phyloP scores from a whole-genome alignment of 2,329 filamentous ascomycete genomes.

The Fusarium udum region DNA sequence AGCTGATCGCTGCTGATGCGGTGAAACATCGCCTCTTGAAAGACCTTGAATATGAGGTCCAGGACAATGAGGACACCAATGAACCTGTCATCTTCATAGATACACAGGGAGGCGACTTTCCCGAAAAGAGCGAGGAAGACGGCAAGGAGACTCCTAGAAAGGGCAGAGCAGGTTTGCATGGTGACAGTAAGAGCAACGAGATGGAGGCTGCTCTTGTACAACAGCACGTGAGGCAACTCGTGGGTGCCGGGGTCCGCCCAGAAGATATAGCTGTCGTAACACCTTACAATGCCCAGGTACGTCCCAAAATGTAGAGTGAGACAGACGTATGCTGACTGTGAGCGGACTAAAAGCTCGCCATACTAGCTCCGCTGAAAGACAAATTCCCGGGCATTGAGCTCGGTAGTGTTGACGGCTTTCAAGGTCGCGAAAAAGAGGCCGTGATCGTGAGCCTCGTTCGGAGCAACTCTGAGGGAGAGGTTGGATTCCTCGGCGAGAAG shows the following conservation, averaged over 20 bases:
- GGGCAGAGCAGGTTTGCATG: conserved; percentile 55
- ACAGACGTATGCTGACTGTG: conserved; percentile 29
- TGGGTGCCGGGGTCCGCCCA: conserved; percentile 80
- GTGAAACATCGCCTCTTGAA: conserved; percentile 80
- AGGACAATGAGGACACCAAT: conserved; percentile 83
- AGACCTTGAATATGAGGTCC: conserved; percentile 79
- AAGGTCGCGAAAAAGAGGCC: conserved; percentile 96
- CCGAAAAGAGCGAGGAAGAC: conserved; percentile 82
- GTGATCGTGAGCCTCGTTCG: conserved; percentile 93
- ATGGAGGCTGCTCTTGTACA: conserved; percentile 86
- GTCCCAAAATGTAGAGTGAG: conserved; percentile 18
- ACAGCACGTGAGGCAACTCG: conserved; percentile 77
- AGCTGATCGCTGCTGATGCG: conserved; percentile 80
- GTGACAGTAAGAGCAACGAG: conserved; percentile 86
- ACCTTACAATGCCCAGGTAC: conserved; percentile 92
- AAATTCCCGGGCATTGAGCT: conserved; percentile 86
- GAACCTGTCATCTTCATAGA: conserved; percentile 95
- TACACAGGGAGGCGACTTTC: conserved; percentile 93
- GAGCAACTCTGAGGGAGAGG: conserved; percentile 86
- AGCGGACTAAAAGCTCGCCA: conserved; percentile 66
- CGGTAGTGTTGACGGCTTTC: conserved; percentile 97
- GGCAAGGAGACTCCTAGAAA: conserved; percentile 60
- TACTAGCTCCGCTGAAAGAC: conserved; percentile 84
- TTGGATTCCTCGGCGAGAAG: conserved; percentile 93
- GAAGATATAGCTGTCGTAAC: conserved; percentile 94